Base-by-base conservation (phyloP, 257 asterid genomes). In the Mentha longifolia region DNA sequence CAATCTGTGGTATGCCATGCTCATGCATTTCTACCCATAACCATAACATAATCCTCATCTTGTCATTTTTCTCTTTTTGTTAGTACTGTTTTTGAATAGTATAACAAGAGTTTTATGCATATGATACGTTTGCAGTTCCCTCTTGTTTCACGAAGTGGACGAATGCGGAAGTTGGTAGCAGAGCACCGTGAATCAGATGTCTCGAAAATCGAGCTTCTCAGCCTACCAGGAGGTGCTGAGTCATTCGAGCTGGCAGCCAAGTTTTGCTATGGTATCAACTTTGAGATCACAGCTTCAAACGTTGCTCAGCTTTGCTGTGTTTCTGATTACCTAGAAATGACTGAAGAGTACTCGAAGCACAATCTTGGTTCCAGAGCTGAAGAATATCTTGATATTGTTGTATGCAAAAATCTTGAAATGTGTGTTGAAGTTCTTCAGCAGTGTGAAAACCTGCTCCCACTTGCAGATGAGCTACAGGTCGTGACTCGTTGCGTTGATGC, bases 61-160 rank as follows among this genome's bases (percentile, higher is more conserved):
- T 25, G 3, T 25, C 10, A 20, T 11, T 10, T 55, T 54, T 25
- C 16, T 12, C 28, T 7, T 50, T 49, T 7, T 16, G 25, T 1
- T n/a, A 50, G 25, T 50, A 6, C 25, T 50, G 7, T 20, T 16
- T 51, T 51, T 17, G 5, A 2, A 14, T 25, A 3, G 25, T 39
- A 19, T 30, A 41, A 25, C 66, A 60, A 60, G 60, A 57, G 28
- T 22, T 51, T 52, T 58, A 5, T 42, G 43, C 58, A 49, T 15
- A n/a, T 66, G 30, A 49, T 39, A 30, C 33, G 47, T 55, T 20
- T 74, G 87, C 93, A 95, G 99, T 95, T 92, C 73, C 98, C 97
- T 62, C 94, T 95, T 8, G 99, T 92, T 61, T 89, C 99, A 0
- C 81, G 97, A 58, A 92, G 99, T 75, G 98, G 98, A 33, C 80